Evolutionary conservation across 331 rosid genomes (phyloP).

Genomic region (Quercus tomentella): DNA sequence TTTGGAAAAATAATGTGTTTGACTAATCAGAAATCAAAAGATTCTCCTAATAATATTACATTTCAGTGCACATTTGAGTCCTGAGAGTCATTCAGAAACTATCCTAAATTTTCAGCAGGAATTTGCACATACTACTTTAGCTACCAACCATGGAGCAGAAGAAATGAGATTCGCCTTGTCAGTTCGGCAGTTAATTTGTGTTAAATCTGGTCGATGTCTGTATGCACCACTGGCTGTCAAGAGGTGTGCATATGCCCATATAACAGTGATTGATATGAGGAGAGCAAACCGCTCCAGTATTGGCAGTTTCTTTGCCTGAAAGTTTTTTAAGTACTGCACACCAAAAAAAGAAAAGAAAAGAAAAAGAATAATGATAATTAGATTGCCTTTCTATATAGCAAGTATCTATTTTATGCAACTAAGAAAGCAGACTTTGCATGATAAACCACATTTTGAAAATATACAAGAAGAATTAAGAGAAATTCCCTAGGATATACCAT

Average conservation of each 20-base stretch:
- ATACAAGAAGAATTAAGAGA: neutral
- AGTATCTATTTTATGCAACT: neutral
- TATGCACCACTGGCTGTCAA: conserved; percentile 94
- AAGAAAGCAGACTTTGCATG: neutral
- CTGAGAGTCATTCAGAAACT: neutral
- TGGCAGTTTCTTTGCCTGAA: conserved; percentile 67
- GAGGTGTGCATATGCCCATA: conserved; percentile 99
- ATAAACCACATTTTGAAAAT: neutral
- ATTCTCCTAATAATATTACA: neutral
- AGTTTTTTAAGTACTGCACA: conserved; percentile 81
- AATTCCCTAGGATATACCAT: neutral
- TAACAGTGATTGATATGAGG: conserved; percentile 75
- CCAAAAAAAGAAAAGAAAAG: neutral
- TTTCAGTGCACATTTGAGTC: neutral
- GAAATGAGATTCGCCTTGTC: conserved; percentile 88
- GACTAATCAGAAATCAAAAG: neutral
- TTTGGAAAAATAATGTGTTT: neutral
- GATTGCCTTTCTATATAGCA: neutral
- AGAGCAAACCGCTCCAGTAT: conserved; percentile 87
- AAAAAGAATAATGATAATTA: neutral
- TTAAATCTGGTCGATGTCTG: conserved; percentile 69
- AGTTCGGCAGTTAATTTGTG: conserved; percentile 84
- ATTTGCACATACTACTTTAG: neutral
- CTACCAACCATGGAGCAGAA: conserved; percentile 93
- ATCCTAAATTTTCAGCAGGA: neutral